phyloP scores from a whole-genome alignment of 2,329 filamentous ascomycete genomes.

The Coniochaeta sp. region DNA sequence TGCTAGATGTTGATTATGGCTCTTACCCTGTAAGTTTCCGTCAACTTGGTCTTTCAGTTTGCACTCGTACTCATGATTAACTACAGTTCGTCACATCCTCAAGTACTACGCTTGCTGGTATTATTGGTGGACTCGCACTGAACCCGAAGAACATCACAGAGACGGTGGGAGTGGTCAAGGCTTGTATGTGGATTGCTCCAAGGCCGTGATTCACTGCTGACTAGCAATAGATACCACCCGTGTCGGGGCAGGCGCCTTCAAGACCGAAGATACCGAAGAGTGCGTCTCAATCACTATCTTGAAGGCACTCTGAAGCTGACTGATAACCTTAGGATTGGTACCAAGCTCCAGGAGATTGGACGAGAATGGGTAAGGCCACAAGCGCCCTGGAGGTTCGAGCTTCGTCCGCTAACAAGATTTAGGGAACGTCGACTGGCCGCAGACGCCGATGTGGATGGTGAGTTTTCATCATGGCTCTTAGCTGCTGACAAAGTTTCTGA shows the following conservation, averaged over 20 bases:
- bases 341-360: slow-evolving; percentile 38
- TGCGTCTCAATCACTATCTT: slow-evolving; percentile 13
- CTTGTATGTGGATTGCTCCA: slow-evolving; percentile 33
- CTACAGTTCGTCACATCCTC: slow-evolving; percentile 44
- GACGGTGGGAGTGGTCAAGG: slow-evolving; percentile 61
- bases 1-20: slow-evolving; percentile 57
- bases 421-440: slow-evolving; percentile 45
- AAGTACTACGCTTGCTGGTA: slow-evolving; percentile 52
- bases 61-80: slow-evolving; percentile 9
- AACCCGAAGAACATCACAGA: slow-evolving; percentile 52
- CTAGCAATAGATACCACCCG: slow-evolving; percentile 48
- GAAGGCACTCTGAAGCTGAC: slow-evolving; percentile 13
- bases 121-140: slow-evolving; percentile 55
- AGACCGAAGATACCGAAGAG: slow-evolving; percentile 48
- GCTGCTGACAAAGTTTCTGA: slow-evolving; percentile 13
- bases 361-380: slow-evolving; percentile 28
- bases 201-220: slow-evolving; percentile 11
- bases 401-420: slow-evolving; percentile 14
- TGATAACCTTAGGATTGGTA: slow-evolving; percentile 23
- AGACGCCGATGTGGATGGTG: slow-evolving; percentile 50
- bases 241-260: slow-evolving; percentile 57
- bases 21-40: slow-evolving; percentile 20
- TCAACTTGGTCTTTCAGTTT: slow-evolving; percentile 3
- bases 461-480: slow-evolving; percentile 11
- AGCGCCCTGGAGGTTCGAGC: slow-evolving; percentile 8